These are phyloP conservation scores for Diddensiella caesifluorescens DNA, from an alignment of 805 yeast genomes.

Conservation along the genomic window DNA sequence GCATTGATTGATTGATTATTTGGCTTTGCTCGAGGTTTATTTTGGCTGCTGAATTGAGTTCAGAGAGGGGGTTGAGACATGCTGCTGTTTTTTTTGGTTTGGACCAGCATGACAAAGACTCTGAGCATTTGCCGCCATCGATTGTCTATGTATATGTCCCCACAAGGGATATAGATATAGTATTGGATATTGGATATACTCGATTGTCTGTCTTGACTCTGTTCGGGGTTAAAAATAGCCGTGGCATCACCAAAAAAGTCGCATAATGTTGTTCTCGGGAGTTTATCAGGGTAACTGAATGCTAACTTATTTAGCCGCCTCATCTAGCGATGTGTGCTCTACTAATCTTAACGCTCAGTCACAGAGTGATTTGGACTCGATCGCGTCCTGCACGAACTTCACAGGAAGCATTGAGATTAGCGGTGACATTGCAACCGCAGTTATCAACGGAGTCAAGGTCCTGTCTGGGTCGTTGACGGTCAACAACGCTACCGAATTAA, in stretches of 20 bases:
- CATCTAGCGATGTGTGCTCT: constrained; percentile 11
- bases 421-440: constrained; percentile 52
- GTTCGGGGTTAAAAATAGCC: too few species aligned
- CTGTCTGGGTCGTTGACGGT: constrained; percentile 71
- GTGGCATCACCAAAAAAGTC: background rate
- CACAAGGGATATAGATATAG: too few species aligned
- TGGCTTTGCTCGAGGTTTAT: background rate
- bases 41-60: too few species aligned
- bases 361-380: constrained; percentile 69
- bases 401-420: constrained; percentile 71
- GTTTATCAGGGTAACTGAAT: background rate
- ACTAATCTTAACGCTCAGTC: constrained; percentile 50
- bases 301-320: constrained; percentile 8
- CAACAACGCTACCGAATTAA: constrained; percentile 58
- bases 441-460: constrained; percentile 66
- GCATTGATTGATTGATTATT: background rate
- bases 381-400: constrained; percentile 70
- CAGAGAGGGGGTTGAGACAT: too few species aligned
- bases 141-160: too few species aligned
- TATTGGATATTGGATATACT: too few species aligned
- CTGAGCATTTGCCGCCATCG: too few species aligned
- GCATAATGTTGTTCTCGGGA: background rate
- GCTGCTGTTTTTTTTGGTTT: too few species aligned
- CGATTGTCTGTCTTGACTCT: background rate
- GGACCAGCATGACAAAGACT: too few species aligned